Percentiles rank a stretch among this genome's conserved stretches.
These are phyloP conservation scores for Backusella westeae DNA, from an alignment of 192 early-diverging fungal genomes.

Conservation along the genomic window DNA sequence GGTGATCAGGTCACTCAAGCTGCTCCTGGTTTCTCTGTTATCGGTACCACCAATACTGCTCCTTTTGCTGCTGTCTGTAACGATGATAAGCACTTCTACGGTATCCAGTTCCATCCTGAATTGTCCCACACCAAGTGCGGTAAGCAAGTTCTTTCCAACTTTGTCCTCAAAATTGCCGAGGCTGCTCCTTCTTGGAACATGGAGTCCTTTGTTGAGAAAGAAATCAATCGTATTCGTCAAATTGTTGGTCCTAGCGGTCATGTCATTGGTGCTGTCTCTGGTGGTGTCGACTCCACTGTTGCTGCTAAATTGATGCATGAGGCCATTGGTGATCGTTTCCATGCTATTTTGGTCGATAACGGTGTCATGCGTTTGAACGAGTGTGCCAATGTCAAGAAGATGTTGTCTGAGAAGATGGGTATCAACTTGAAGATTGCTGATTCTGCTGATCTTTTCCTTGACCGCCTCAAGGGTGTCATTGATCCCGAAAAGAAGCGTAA, in stretches of 20 bases:
- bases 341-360: conserved; percentile 97
- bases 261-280: conserved; percentile 96
- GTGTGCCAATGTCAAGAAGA: conserved; percentile 81
- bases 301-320: conserved; percentile 95
- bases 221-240: conserved; percentile 88
- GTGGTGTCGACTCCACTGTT: conserved; percentile 96
- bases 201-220: conserved; percentile 97
- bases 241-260: conserved; percentile 90
- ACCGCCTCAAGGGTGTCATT: conserved; percentile 84
- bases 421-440: conserved; percentile 96
- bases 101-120: conserved; percentile 99
- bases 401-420: conserved; percentile 83
- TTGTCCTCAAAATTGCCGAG: conserved; percentile 88
- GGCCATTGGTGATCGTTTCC: conserved; percentile 98
- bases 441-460: conserved; percentile 81
- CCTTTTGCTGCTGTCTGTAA: conserved; percentile 90
- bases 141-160: conserved; percentile 83
- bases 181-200: conserved; percentile 92
- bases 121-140: conserved; percentile 96
- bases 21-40: conserved; percentile 79
- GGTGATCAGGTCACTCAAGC: conserved; percentile 89
- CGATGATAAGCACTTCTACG: conserved; percentile 79
- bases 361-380: conserved; percentile 99
- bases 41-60: conserved; percentile 85
- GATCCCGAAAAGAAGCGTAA: conserved; percentile 98